phyloP scores from a whole-genome alignment of 2,329 filamentous ascomycete genomes.

The Talaromyces sp. region DNA sequence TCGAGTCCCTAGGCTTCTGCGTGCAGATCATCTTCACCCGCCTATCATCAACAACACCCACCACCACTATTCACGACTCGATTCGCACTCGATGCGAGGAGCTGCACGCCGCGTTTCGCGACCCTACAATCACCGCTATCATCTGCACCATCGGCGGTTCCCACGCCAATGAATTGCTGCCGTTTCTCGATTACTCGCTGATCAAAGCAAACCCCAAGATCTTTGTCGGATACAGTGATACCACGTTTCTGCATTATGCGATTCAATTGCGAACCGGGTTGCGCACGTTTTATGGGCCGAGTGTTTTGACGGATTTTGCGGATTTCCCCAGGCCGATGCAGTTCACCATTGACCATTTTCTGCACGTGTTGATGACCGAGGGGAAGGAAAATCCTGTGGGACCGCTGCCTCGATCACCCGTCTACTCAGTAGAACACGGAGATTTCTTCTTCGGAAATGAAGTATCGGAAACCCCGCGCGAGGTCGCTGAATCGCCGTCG shows the following conservation, averaged over 20 bases:
- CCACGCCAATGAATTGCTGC: conserved; percentile 21
- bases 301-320: conserved; percentile 18
- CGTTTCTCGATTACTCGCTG: conserved; percentile 21
- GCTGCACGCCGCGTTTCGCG: conserved; percentile 2
- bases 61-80: background rate
- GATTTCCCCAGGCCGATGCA: background rate
- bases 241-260: conserved; percentile 22
- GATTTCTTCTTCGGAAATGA: background rate
- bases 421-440: background rate
- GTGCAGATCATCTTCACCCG: background rate
- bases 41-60: too few species aligned
- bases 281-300: conserved; percentile 25
- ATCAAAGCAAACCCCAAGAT: conserved; percentile 25
- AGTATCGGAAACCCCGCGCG: conserved; percentile 8
- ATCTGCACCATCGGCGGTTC: conserved; percentile 22
- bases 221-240: conserved; percentile 27
- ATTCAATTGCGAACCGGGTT: conserved; percentile 15
- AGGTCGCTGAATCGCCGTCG: conserved; percentile 2
- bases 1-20: background rate
- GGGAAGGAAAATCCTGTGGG: background rate
- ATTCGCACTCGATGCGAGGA: background rate
- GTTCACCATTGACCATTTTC: background rate
- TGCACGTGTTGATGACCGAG: background rate
- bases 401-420: background rate
- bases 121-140: conserved; percentile 19